These are phyloP conservation scores for Salvia hispanica DNA, from an alignment of 257 asterid genomes.

Conservation along the genomic window DNA sequence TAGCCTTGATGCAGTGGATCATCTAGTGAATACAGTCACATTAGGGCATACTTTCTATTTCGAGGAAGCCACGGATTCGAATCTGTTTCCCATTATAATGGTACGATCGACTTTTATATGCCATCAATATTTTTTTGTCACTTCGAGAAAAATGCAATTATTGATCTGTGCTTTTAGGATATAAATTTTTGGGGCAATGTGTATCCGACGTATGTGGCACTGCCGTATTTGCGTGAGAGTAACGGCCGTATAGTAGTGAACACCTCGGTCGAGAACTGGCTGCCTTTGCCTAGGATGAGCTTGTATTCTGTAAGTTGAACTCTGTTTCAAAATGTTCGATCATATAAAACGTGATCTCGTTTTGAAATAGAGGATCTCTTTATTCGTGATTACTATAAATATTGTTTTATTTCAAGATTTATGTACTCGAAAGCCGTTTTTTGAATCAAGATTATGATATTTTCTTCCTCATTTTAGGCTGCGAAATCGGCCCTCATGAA, in stretches of 20 bases:
- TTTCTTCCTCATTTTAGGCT: slow-evolving; percentile 44
- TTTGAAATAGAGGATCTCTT: not conserved
- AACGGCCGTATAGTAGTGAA: slow-evolving; percentile 77
- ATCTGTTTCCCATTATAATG: slow-evolving; percentile 77
- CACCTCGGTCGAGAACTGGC: slow-evolving; percentile 89
- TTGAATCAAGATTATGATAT: not conserved
- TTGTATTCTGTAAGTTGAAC: slow-evolving; percentile 69
- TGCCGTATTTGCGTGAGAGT: slow-evolving; percentile 75
- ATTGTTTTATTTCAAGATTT: not conserved
- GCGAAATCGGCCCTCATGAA: slow-evolving; percentile 81
- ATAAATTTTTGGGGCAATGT: slow-evolving; percentile 97
- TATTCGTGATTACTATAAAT: too few species aligned
- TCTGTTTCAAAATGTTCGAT: not conserved
- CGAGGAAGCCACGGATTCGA: slow-evolving; percentile 83
- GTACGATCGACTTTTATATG: slow-evolving; percentile 35
- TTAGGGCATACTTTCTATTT: slow-evolving; percentile 89
- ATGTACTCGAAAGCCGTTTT: not conserved
- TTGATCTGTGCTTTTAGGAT: slow-evolving; percentile 51
- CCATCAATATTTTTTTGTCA: not conserved
- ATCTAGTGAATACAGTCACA: slow-evolving; percentile 86
- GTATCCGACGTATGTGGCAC: slow-evolving; percentile 85
- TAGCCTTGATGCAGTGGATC: slow-evolving; percentile 65
- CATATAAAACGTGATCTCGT: too few species aligned
- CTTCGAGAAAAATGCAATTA: not conserved
- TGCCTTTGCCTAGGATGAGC: slow-evolving; percentile 97